Evolutionary conservation across 2,329 filamentous ascomycete species (phyloP).

Genomic region (Aureobasidium pullulans): DNA sequence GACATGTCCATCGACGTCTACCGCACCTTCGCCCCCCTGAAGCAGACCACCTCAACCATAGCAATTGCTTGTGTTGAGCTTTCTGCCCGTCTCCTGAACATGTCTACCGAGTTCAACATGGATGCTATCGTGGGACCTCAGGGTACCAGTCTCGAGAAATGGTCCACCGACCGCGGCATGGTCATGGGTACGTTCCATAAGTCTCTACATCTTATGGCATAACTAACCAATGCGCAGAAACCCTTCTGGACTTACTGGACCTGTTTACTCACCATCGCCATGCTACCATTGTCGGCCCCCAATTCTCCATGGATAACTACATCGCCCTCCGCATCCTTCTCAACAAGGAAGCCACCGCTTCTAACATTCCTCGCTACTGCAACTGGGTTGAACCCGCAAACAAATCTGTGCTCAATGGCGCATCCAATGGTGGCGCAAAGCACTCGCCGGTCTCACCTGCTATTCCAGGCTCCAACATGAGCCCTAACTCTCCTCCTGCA

Average conservation of each 20-base stretch:
- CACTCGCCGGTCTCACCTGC: slow-evolving; percentile 5
- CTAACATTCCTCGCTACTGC: slow-evolving; percentile 56
- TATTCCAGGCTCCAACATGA: slow-evolving; percentile 16
- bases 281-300: slow-evolving; percentile 64
- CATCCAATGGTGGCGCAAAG: slow-evolving; percentile 25
- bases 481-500: slow-evolving; percentile 35
- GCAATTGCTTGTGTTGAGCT: slow-evolving; percentile 77
- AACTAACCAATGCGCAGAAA: slow-evolving; percentile 54
- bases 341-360: slow-evolving; percentile 69
- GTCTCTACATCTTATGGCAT: neutral
- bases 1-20: slow-evolving; percentile 83
- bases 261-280: slow-evolving; percentile 80
- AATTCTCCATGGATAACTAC: slow-evolving; percentile 68
- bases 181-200: slow-evolving; percentile 31
- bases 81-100: slow-evolving; percentile 56
- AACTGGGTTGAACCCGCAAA: slow-evolving; percentile 33
- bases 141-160: slow-evolving; percentile 39
- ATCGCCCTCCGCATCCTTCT: slow-evolving; percentile 80
- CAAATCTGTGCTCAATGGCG: slow-evolving; percentile 28
- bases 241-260: slow-evolving; percentile 82
- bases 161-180: slow-evolving; percentile 38
- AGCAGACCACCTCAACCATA: slow-evolving; percentile 80
- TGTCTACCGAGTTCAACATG: slow-evolving; percentile 39
- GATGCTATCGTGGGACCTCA: slow-evolving; percentile 39
- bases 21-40: slow-evolving; percentile 85